Conservation (phyloP, 768 basidiomycete genomes). For the Calvatia gigantea region DNA sequence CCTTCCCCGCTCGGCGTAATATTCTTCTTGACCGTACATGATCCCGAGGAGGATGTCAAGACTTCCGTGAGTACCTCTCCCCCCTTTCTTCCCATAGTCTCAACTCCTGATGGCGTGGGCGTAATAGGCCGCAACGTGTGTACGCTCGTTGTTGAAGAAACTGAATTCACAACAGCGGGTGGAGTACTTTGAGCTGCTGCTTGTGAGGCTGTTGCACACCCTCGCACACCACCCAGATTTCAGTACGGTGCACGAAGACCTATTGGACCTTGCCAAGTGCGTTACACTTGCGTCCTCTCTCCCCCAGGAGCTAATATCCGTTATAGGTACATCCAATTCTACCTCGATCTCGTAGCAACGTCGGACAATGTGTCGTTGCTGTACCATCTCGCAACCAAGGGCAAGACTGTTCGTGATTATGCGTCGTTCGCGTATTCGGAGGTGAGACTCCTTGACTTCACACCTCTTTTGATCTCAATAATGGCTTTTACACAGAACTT, state of each 20-base stretch:
- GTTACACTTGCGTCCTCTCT: slow-evolving; percentile 18
- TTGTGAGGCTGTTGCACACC: slow-evolving; percentile 82
- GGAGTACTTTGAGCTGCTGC: slow-evolving; percentile 74
- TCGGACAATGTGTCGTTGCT: slow-evolving; percentile 84
- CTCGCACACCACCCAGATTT: slow-evolving; percentile 97
- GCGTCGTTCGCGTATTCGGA: slow-evolving; percentile 66
- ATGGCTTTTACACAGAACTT: slow-evolving; percentile 59
- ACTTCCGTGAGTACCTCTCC: slow-evolving; percentile 42
- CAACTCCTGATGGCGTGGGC: neutral
- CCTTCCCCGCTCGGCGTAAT: slow-evolving; percentile 75
- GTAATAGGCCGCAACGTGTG: slow-evolving; percentile 53
- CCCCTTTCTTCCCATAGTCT: neutral
- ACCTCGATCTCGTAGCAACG: slow-evolving; percentile 71
- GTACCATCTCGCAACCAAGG: slow-evolving; percentile 74
- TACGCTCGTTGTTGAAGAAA: slow-evolving; percentile 43
- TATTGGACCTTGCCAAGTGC: slow-evolving; percentile 80
- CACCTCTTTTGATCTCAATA: neutral
- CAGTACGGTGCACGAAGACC: slow-evolving; percentile 56
- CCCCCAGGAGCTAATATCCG: slow-evolving; percentile 8
- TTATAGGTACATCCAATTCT: slow-evolving; percentile 83
- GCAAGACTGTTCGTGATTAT: slow-evolving; percentile 85
- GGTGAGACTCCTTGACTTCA: slow-evolving; percentile 34
- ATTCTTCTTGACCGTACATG: slow-evolving; percentile 85
- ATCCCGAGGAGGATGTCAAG: slow-evolving; percentile 84
- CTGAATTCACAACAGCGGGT: slow-evolving; percentile 54